These are phyloP conservation scores for Verticillium albo-atrum DNA, from an alignment of 2,329 filamentous ascomycete genomes.

Conservation along the genomic window DNA sequence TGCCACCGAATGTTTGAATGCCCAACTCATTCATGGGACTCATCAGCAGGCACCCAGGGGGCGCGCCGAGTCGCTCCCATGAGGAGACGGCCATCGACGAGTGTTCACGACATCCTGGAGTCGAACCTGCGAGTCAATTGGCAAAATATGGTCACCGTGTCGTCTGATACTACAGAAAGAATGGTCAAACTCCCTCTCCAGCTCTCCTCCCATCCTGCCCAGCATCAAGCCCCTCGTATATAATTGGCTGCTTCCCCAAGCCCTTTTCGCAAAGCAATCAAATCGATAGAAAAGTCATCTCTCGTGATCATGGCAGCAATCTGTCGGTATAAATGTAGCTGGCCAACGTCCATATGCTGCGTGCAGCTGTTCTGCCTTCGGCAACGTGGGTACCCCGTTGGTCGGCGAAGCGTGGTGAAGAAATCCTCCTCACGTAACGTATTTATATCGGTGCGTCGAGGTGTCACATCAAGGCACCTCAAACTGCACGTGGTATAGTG, in stretches of 20 bases:
- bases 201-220: no score
- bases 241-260: not conserved
- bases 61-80: no score
- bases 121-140: no score
- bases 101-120: no score
- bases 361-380: not conserved
- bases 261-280: not conserved
- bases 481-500: not conserved
- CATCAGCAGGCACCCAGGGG: no score
- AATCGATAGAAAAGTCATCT: not conserved
- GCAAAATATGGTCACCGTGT: no score
- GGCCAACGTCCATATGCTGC: not conserved
- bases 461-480: not conserved
- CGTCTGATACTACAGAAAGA: no score
- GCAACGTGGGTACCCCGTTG: not conserved
- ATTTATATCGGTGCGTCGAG: not conserved
- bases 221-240: not conserved
- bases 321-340: not conserved
- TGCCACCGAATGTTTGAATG: no score
- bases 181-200: no score
- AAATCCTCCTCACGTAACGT: not conserved
- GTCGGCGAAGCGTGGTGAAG: not conserved
- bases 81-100: no score
- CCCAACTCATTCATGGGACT: no score
- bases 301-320: not conserved